Conservation (phyloP, 139 green algal genomes). For the Haematococcus lacustris region DNA sequence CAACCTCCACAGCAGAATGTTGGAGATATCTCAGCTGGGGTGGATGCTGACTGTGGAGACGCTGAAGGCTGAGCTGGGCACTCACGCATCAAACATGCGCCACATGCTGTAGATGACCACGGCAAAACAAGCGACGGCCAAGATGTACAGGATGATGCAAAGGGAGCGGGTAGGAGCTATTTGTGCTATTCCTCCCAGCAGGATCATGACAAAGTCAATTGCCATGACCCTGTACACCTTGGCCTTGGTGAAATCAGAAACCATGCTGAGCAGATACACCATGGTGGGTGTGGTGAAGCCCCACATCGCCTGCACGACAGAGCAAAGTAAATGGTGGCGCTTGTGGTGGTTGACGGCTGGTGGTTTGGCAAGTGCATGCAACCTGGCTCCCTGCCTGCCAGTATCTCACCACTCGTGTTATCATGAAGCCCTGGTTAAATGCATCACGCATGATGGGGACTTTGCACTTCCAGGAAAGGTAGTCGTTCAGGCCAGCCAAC, state of each 20-base stretch:
- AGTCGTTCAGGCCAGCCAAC: conserved; percentile 26
- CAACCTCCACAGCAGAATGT: no score
- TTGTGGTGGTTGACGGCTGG: no score
- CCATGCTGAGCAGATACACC: conserved; percentile 41
- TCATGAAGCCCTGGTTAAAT: no score
- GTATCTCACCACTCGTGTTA: no score
- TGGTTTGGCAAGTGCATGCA: no score
- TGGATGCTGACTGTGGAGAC: neutral
- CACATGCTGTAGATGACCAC: conserved; percentile 17
- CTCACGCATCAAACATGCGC: conserved; percentile 31
- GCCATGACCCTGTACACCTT: neutral
- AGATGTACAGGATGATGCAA: neutral
- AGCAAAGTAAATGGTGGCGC: no score
- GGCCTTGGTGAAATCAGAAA: conserved; percentile 25
- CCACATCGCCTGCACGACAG: conserved; percentile 38
- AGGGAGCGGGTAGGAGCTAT: neutral
- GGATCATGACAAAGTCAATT: neutral
- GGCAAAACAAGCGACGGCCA: neutral
- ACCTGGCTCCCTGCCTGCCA: no score
- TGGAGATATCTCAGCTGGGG: neutral
- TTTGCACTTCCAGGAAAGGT: conserved; percentile 22
- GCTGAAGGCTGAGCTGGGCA: neutral
- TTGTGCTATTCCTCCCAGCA: neutral
- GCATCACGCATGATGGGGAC: conserved; percentile 17
- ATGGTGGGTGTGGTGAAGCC: conserved; percentile 37